phyloP scores from a whole-genome alignment of 768 basidiomycete species.

The Podaxis mareebaensis region DNA sequence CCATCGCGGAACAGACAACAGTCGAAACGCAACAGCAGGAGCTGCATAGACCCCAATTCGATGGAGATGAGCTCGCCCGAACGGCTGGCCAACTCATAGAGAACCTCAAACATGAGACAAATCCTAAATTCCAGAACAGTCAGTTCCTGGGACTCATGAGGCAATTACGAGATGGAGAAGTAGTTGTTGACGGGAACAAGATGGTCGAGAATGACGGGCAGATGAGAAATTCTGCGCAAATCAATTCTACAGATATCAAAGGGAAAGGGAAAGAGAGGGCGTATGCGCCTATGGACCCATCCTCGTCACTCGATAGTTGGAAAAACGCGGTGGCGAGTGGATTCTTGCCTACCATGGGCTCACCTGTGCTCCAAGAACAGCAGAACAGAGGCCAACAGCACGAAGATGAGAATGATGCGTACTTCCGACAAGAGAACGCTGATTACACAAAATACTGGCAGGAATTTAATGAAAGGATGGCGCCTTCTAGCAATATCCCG shows the following conservation, averaged over 20 bases:
- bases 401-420: constrained; percentile 61
- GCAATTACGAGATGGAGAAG: constrained; percentile 75
- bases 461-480: constrained; percentile 31
- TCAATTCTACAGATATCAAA: constrained; percentile 45
- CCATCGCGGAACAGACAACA: constrained; percentile 24
- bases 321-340: neutral
- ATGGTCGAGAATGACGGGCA: constrained; percentile 61
- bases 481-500: constrained; percentile 16
- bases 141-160: constrained; percentile 86
- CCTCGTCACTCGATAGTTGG: neutral
- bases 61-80: constrained; percentile 73
- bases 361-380: constrained; percentile 11
- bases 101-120: constrained; percentile 71
- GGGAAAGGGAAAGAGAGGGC: constrained; percentile 56
- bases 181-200: constrained; percentile 76
- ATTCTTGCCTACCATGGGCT: neutral
- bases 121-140: constrained; percentile 85
- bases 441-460: constrained; percentile 68
- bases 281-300: constrained; percentile 31
- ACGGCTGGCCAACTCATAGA: constrained; percentile 80
- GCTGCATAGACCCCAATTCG: constrained; percentile 26
- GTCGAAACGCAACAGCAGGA: constrained; percentile 18
- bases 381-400: constrained; percentile 12
- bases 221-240: constrained; percentile 21
- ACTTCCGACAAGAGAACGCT: constrained; percentile 69